phyloP scores from a whole-genome alignment of 495 filamentous ascomycete species.

The Penicillium coffeae region DNA sequence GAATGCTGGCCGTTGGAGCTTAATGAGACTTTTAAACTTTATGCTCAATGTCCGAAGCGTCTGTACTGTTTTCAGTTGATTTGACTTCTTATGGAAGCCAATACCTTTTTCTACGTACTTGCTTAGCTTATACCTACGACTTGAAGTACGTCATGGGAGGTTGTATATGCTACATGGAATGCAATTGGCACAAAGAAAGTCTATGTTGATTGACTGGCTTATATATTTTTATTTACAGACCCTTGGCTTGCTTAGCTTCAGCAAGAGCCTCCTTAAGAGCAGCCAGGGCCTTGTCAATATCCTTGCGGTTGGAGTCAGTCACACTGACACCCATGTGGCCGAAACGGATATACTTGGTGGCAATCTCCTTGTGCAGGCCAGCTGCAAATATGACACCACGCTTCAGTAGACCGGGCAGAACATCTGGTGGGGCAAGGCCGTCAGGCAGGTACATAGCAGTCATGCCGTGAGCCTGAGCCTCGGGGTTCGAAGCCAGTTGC shows the following conservation, averaged over 20 bases:
- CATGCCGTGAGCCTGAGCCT: conserved; percentile 95
- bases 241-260: conserved; percentile 60
- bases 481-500: conserved; percentile 77
- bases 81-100: too few relatives aligned
- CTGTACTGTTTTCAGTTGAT: too few relatives aligned
- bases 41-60: too few relatives aligned
- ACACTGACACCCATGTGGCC: conserved; percentile 98
- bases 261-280: conserved; percentile 68
- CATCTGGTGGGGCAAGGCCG: conserved; percentile 68
- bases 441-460: conserved; percentile 95
- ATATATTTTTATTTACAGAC: conserved; percentile 19
- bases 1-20: too few relatives aligned
- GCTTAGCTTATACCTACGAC: too few relatives aligned
- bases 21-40: too few relatives aligned
- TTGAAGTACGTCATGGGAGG: too few relatives aligned
- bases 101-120: too few relatives aligned
- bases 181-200: too few relatives aligned
- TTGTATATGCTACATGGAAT: too few relatives aligned
- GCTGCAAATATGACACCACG: conserved; percentile 92
- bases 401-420: conserved; percentile 82
- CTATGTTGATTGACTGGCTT: too few relatives aligned
- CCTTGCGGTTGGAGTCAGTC: conserved; percentile 48
- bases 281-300: conserved; percentile 78
- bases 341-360: conserved; percentile 67
- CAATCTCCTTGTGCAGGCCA: conserved; percentile 86